Evolutionary conservation across 768 basidiomycete genomes (phyloP).

Genomic region (Suillus clintonianus): DNA sequence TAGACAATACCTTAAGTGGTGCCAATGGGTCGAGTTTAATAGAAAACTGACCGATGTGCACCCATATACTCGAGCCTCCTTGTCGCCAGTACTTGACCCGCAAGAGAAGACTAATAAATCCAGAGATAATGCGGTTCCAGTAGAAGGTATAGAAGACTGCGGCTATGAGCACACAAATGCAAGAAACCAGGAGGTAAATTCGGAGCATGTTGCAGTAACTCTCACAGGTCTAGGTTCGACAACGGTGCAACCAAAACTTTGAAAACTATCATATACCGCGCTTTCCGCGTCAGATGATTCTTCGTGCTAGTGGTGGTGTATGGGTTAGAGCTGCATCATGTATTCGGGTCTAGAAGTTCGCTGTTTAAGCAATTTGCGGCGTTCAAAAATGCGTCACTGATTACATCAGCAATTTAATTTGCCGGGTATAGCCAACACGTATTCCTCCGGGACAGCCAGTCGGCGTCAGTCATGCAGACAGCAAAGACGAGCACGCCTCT

Average conservation of each 20-base stretch:
- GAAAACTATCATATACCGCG: background rate
- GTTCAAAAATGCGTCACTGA: background rate
- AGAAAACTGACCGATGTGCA: conserved; percentile 67
- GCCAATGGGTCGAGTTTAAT: background rate
- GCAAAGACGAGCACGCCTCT: conserved; percentile 47
- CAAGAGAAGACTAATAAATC: conserved; percentile 61
- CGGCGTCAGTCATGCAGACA: conserved; percentile 19
- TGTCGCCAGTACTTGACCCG: conserved; percentile 80
- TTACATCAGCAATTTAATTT: background rate
- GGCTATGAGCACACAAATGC: conserved; percentile 54
- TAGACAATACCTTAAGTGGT: conserved; percentile 28
- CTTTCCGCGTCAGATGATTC: background rate
- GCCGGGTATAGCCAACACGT: background rate
- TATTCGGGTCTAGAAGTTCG: conserved; percentile 1
- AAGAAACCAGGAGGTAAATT: conserved; percentile 61
- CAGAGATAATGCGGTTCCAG: conserved; percentile 84
- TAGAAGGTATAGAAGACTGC: conserved; percentile 84
- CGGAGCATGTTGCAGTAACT: conserved; percentile 48
- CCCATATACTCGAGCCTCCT: conserved; percentile 75
- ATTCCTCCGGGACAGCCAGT: too few species aligned
- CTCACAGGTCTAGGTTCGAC: background rate
- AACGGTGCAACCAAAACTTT: background rate
- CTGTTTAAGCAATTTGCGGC: background rate
- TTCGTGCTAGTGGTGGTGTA: background rate
- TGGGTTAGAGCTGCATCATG: background rate